phyloP scores from a whole-genome alignment of 306 rosid genomes.

The Sindora glabra region DNA sequence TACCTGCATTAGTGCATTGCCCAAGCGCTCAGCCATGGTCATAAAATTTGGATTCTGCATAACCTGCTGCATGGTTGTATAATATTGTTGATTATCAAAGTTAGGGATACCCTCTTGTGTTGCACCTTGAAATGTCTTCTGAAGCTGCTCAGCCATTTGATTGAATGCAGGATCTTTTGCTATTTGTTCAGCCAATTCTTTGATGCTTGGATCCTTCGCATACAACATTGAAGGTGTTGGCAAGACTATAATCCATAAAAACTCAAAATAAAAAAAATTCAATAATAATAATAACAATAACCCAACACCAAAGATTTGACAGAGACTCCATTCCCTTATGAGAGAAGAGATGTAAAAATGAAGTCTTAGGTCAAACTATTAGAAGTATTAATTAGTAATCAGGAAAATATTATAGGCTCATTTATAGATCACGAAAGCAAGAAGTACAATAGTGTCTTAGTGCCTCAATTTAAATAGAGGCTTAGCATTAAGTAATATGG shows the following conservation, averaged over 20 bases:
- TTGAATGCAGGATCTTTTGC: slow-evolving; percentile 91
- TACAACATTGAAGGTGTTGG: slow-evolving; percentile 11
- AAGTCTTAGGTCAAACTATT: neutral
- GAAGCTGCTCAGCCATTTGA: slow-evolving; percentile 98
- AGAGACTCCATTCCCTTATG: slow-evolving; percentile 2
- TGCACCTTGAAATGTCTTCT: slow-evolving; percentile 74
- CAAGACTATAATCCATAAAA: neutral
- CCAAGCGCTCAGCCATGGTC: slow-evolving; percentile 98
- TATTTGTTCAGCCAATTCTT: slow-evolving; percentile 93
- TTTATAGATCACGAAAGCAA: no score
- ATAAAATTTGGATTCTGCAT: slow-evolving; percentile 97
- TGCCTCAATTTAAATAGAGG: no score
- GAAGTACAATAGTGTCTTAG: no score
- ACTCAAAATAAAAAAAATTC: neutral
- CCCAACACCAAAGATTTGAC: slow-evolving; percentile 3
- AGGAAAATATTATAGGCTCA: no score
- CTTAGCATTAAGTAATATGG: no score
- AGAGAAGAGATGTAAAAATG: neutral
- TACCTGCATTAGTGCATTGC: slow-evolving; percentile 95
- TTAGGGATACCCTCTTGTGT: slow-evolving; percentile 61
- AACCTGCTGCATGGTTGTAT: slow-evolving; percentile 89
- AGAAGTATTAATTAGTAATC: no score
- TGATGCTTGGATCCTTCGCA: slow-evolving; percentile 92
- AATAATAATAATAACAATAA: neutral
- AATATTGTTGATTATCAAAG: slow-evolving; percentile 84